Evolutionary conservation across 2,329 filamentous ascomycete genomes (phyloP).

Genomic region (Talaromyces pinophilus): DNA sequence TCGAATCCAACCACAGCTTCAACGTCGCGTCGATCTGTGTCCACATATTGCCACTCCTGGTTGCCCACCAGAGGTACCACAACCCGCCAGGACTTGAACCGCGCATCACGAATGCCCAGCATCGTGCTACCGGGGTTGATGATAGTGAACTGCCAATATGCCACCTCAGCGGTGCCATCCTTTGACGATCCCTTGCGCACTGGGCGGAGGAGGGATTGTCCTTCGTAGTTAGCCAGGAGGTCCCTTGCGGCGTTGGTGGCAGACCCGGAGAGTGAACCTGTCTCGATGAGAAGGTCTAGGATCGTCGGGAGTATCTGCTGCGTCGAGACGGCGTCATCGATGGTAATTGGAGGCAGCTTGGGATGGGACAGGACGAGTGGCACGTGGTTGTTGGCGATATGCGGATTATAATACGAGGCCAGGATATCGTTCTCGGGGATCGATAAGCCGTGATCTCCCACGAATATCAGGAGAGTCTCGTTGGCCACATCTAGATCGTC

Average conservation of each 20-base stretch:
- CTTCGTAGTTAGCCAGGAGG: constrained; percentile 35
- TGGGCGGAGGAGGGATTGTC: constrained; percentile 37
- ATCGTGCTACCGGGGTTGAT: constrained; percentile 40
- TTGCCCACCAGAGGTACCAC: constrained; percentile 36
- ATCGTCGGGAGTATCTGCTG: constrained; percentile 38
- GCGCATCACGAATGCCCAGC: constrained; percentile 36
- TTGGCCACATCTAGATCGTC: constrained; percentile 36
- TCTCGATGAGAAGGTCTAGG: constrained; percentile 36
- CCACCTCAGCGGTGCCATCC: constrained; percentile 25
- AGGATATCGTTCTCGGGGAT: constrained; percentile 40
- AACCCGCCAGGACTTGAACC: constrained; percentile 31
- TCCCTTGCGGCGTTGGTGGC: constrained; percentile 30
- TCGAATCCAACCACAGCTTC: constrained; percentile 13
- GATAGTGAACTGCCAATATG: constrained; percentile 37
- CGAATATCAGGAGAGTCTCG: constrained; percentile 38
- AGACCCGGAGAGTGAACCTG: constrained; percentile 31
- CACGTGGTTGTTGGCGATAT: constrained; percentile 38
- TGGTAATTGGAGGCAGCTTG: constrained; percentile 33
- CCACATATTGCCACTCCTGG: constrained; percentile 38
- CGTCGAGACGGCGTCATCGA: constrained; percentile 33
- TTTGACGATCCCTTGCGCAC: constrained; percentile 25
- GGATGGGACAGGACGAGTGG: constrained; percentile 39
- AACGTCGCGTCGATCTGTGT: constrained; percentile 25
- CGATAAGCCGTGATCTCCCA: constrained; percentile 39
- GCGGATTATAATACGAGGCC: constrained; percentile 38